These are phyloP conservation scores for Articulospora tetracladia DNA, from an alignment of 495 filamentous ascomycete genomes.

Conservation along the genomic window DNA sequence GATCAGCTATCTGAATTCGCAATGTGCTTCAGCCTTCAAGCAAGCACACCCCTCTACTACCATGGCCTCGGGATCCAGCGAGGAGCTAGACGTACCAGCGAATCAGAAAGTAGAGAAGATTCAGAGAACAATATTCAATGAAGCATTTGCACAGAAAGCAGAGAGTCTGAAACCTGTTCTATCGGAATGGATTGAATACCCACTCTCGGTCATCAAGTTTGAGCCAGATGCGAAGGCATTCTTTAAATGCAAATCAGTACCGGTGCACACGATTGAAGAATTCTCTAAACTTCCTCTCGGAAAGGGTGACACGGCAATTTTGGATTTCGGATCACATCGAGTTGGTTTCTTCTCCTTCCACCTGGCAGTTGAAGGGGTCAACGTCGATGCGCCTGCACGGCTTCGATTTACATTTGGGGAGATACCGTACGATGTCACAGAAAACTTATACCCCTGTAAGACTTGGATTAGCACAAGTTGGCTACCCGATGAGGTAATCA, in stretches of 20 bases:
- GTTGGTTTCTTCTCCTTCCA: conserved; percentile 29
- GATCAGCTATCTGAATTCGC: no score
- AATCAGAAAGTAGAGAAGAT: conserved; percentile 13
- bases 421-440: conserved; percentile 26
- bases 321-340: conserved; percentile 29
- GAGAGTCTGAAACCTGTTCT: conserved; percentile 10
- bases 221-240: conserved; percentile 13
- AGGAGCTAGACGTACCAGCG: conserved; percentile 6
- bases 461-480: conserved; percentile 30
- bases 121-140: conserved; percentile 8
- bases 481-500: conserved; percentile 28
- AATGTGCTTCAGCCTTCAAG: no score
- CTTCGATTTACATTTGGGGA: conserved; percentile 28
- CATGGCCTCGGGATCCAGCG: neutral
- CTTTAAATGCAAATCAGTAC: conserved; percentile 17
- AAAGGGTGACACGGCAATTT: conserved; percentile 25
- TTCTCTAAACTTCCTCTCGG: conserved; percentile 18
- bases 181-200: conserved; percentile 22
- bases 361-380: conserved; percentile 23
- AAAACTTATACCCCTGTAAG: conserved; percentile 19
- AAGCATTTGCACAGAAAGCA: conserved; percentile 8
- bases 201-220: conserved; percentile 23
- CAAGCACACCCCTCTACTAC: no score
- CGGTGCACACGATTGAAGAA: conserved; percentile 14
- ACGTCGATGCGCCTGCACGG: conserved; percentile 28